Evolutionary conservation across 2,329 filamentous ascomycete genomes (phyloP), one percentile per base, ranked within the genome.

Genomic region (Tolypocladium capitatum): DNA sequence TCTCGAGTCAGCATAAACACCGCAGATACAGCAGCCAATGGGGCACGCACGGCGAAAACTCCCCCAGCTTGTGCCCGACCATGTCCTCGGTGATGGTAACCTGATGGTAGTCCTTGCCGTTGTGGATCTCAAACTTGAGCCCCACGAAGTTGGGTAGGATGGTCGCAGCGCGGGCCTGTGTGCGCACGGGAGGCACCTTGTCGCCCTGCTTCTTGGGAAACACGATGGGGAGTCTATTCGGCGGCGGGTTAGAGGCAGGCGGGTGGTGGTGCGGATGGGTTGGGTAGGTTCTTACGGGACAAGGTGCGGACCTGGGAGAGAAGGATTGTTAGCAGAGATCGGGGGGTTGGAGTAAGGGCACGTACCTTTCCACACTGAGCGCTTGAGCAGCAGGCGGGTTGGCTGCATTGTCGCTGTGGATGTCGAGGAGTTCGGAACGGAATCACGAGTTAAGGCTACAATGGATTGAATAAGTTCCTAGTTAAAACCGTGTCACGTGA

Each of bases 91-190:
- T 94, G 53, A 96, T 85, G 55, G 74, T 76, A 47, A 95, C 75
- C 56, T 92, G 86, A 57, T 83, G 70, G 67, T 95, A 95, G 31
- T 76, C 77, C 71, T 92, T 94, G 60, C 90, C 90, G 64, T 95
- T 94, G 71, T 96, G 84, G 50, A 96, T 79, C 67, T 90, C 84
- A 66, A 96, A 96, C 63, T 81, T 83, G 58, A 94, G 71, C 14
- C 89, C 89, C 47, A 96, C 87, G 63, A 95, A 95, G 67, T 86
- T 94, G 53, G 90, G 90, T 48, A 95, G 75, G 58, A 96, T 92
- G 6, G 89, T 94, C 31, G 90, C 90, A 48, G 84, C 78, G 54
- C 90, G 86, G 34, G 89, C 89, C 65, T 91, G 86, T 16, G 90
- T 96, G 60, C 80, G 82, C 64, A 96, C 90, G 13, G 87, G 84